Evolutionary conservation across 352 stramenopile genomes (phyloP).

Genomic region (Aphanomyces invadans): DNA sequence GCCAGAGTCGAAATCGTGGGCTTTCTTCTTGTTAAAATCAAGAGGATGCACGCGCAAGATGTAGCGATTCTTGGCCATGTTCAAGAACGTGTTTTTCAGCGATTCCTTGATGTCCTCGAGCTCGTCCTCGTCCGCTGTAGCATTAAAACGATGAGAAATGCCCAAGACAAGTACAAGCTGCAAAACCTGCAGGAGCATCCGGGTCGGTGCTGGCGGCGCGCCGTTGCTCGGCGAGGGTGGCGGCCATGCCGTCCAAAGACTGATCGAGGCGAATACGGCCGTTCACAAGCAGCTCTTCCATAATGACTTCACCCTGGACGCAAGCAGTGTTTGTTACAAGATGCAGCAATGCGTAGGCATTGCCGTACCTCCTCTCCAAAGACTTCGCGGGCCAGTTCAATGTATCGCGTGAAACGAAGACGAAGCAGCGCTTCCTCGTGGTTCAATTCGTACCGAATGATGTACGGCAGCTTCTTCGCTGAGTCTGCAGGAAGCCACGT

Average conservation of each 20-base stretch:
- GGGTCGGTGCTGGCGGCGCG: slow-evolving; percentile 23
- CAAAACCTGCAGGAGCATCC: slow-evolving; percentile 46
- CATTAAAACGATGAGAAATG: not conserved
- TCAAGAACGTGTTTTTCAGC: slow-evolving; percentile 64
- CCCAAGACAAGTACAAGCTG: not conserved
- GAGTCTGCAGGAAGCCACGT: slow-evolving; percentile 8
- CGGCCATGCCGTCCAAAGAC: slow-evolving; percentile 76
- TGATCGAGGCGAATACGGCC: slow-evolving; percentile 79
- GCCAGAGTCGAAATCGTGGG: slow-evolving; percentile 31
- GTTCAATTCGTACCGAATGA: slow-evolving; percentile 46
- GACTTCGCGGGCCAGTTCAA: slow-evolving; percentile 60
- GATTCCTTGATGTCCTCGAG: slow-evolving; percentile 52
- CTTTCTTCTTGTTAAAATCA: slow-evolving; percentile 59
- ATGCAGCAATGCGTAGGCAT: no score
- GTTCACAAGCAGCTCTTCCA: slow-evolving; percentile 82
- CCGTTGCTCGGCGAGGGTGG: slow-evolving; percentile 57
- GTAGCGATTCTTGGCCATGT: slow-evolving; percentile 86
- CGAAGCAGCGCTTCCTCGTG: slow-evolving; percentile 73
- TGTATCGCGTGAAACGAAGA: slow-evolving; percentile 77
- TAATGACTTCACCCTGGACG: slow-evolving; percentile 73
- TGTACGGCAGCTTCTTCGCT: slow-evolving; percentile 21
- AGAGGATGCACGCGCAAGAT: slow-evolving; percentile 78
- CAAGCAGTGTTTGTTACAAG: no score
- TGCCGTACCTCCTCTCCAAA: slow-evolving; percentile 68
- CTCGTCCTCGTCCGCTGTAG: slow-evolving; percentile 38